Percentiles rank a stretch among this genome's conserved stretches.
Conservation (phyloP, 2,329 filamentous ascomycete species). For the Beauveria australis region DNA sequence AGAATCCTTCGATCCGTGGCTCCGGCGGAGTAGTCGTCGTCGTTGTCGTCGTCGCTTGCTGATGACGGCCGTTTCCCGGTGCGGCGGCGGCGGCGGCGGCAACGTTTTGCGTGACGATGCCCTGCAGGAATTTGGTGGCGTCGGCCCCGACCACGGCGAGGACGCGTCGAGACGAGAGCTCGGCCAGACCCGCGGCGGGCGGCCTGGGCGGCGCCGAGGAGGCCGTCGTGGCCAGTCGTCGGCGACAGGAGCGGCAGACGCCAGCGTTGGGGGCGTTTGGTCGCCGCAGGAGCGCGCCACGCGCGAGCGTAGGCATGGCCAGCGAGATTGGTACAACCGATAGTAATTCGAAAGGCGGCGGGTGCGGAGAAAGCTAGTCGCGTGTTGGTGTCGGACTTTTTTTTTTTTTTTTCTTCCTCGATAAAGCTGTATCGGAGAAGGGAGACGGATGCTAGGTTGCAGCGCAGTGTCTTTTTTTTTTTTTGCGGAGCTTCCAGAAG, state of each 20-base stretch:
- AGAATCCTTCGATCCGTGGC: conserved; percentile 49
- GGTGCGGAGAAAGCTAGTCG: not conserved
- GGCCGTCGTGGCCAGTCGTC: conserved; percentile 21
- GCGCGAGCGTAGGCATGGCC: conserved; percentile 18
- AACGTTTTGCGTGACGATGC: conserved; percentile 62
- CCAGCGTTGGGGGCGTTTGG: conserved; percentile 12
- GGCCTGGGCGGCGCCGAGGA: conserved; percentile 27
- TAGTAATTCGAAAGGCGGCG: not conserved
- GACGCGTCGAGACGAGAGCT: conserved; percentile 65
- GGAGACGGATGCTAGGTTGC: not conserved
- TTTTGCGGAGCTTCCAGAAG: not conserved
- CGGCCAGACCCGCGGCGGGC: conserved; percentile 39
- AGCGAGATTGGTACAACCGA: not conserved
- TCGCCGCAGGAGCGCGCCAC: conserved; percentile 14
- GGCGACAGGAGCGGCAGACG: conserved; percentile 24
- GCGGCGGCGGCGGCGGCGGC: conserved; percentile 23
- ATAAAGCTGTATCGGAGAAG: not conserved
- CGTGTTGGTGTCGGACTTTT: not conserved
- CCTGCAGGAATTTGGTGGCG: conserved; percentile 77
- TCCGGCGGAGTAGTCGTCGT: conserved; percentile 13
- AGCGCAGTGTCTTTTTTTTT: not conserved
- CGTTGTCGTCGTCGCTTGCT: conserved; percentile 23
- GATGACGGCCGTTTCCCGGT: too few relatives aligned
- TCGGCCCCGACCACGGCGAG: conserved; percentile 74
- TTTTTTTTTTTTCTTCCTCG: not conserved